A percentile compares a stretch with the other conserved stretches of the same genome.
Evolutionary conservation across 805 yeast species (phyloP).

Genomic region (Cyberlindnera suaveolens): DNA sequence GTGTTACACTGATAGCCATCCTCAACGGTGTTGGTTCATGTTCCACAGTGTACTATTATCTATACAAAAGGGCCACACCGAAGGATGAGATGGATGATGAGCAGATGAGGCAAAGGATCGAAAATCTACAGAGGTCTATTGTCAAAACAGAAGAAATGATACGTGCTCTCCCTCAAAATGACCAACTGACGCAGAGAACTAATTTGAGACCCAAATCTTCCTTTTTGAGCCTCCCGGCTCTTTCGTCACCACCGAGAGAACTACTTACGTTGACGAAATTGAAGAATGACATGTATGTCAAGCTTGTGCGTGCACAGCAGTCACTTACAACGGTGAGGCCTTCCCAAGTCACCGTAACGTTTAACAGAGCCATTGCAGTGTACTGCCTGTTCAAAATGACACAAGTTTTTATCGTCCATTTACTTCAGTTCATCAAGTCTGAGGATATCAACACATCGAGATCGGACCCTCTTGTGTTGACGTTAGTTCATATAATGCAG

Average conservation of each 20-base stretch:
- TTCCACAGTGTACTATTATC: slow-evolving; percentile 22
- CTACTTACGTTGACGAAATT: slow-evolving; percentile 17
- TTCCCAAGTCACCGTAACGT: background rate
- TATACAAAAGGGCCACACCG: slow-evolving; percentile 9
- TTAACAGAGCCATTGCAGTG: slow-evolving; percentile 19
- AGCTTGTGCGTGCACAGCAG: slow-evolving; percentile 13
- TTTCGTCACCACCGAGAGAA: slow-evolving; percentile 2
- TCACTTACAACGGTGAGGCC: background rate
- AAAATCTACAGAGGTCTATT: slow-evolving; percentile 12
- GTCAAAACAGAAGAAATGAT: slow-evolving; percentile 18
- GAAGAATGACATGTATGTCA: slow-evolving; percentile 20
- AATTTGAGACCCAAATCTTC: slow-evolving; percentile 18
- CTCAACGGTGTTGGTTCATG: slow-evolving; percentile 24
- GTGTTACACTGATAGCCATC: slow-evolving; percentile 21
- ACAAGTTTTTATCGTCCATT: slow-evolving; percentile 24
- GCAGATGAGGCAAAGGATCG: slow-evolving; percentile 5
- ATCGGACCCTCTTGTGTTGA: slow-evolving; percentile 16
- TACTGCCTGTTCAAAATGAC: slow-evolving; percentile 32
- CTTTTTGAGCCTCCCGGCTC: slow-evolving; percentile 13
- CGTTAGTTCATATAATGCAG: slow-evolving; percentile 25
- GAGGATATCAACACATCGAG: slow-evolving; percentile 7
- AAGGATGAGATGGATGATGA: slow-evolving; percentile 1
- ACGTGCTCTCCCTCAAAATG: background rate
- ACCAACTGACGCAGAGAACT: slow-evolving; percentile 8
- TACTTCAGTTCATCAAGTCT: slow-evolving; percentile 21